Percentiles rank a stretch among this genome's conserved stretches.
Conservation (phyloP, 2,329 filamentous ascomycete species). For the Bipolaris cookei region DNA sequence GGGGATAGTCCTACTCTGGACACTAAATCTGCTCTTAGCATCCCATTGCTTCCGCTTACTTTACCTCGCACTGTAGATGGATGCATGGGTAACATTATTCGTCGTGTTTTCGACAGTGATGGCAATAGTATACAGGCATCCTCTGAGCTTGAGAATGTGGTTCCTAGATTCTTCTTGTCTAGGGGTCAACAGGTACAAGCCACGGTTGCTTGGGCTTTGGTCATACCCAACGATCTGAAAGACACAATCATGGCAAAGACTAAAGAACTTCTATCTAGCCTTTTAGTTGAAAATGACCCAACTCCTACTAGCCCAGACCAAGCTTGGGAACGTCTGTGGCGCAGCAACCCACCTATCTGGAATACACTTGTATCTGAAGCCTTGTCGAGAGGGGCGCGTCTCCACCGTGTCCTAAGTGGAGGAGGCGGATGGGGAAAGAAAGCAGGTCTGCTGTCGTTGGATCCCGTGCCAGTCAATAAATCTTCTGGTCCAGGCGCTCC, state of each 20-base stretch:
- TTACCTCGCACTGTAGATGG: conserved; percentile 65
- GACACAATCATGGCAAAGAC: conserved; percentile 8
- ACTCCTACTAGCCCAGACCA: conserved; percentile 2
- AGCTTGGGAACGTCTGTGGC: conserved; percentile 29
- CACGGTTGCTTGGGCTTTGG: conserved; percentile 75
- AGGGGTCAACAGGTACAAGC: conserved; percentile 52
- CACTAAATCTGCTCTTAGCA: conserved; percentile 30
- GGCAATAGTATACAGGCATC: conserved; percentile 66
- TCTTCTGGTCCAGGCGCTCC: conserved; percentile 4
- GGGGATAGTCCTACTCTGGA: background rate
- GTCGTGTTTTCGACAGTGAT: conserved; percentile 60
- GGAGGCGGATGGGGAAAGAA: conserved; percentile 86
- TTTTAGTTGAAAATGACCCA: conserved; percentile 1
- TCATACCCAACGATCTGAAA: conserved; percentile 56
- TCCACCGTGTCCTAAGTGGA: conserved; percentile 70
- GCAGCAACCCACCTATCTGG: conserved; percentile 28
- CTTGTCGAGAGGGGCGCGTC: conserved; percentile 43
- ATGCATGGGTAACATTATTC: conserved; percentile 80
- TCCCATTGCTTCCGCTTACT: conserved; percentile 69
- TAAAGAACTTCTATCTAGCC: conserved; percentile 10
- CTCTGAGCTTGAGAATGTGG: conserved; percentile 70
- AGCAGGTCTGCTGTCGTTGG: conserved; percentile 77
- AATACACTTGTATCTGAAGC: conserved; percentile 29
- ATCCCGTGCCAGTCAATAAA: conserved; percentile 57
- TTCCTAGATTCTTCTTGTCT: conserved; percentile 64